Percentiles rank a stretch among this genome's conserved stretches.
These are phyloP conservation scores for Pilaira anomala DNA, from an alignment of 192 early-diverging fungal genomes.

Conservation along the genomic window DNA sequence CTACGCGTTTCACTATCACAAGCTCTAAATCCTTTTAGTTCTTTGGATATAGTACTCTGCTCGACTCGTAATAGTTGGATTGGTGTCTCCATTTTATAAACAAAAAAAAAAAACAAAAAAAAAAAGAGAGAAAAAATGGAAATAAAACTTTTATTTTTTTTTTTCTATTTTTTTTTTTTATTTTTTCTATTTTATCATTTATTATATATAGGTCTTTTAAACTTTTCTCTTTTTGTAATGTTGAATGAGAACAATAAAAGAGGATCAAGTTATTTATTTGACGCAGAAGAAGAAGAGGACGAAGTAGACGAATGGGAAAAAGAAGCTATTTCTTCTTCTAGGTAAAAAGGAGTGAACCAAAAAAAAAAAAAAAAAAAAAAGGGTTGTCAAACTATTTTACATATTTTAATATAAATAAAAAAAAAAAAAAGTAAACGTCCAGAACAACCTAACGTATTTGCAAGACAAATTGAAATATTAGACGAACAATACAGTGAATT, in stretches of 20 bases:
- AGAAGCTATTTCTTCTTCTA: neutral
- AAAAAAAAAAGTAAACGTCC: neutral
- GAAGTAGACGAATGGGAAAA: slow-evolving; percentile 14
- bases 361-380: neutral
- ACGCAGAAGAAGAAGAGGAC: neutral
- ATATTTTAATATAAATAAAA: neutral
- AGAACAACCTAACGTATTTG: neutral
- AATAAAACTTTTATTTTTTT: neutral
- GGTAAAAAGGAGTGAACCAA: too few relatives aligned
- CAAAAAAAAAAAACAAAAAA: neutral
- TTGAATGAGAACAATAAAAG: neutral
- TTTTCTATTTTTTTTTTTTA: neutral
- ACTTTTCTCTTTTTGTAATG: too few relatives aligned
- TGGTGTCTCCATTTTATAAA: slow-evolving; percentile 20
- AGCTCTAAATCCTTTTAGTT: slow-evolving; percentile 64
- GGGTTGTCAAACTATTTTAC: neutral
- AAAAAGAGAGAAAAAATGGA: neutral
- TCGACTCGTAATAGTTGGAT: slow-evolving; percentile 57
- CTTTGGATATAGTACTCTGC: slow-evolving; percentile 59
- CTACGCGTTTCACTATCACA: slow-evolving; percentile 68
- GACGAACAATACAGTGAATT: neutral
- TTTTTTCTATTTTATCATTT: neutral
- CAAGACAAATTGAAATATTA: slow-evolving; percentile 1
- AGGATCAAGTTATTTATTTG: neutral
- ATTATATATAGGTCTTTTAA: too few relatives aligned